Conservation (phyloP, 306 rosid genomes). For the Potentilla sterilis region DNA sequence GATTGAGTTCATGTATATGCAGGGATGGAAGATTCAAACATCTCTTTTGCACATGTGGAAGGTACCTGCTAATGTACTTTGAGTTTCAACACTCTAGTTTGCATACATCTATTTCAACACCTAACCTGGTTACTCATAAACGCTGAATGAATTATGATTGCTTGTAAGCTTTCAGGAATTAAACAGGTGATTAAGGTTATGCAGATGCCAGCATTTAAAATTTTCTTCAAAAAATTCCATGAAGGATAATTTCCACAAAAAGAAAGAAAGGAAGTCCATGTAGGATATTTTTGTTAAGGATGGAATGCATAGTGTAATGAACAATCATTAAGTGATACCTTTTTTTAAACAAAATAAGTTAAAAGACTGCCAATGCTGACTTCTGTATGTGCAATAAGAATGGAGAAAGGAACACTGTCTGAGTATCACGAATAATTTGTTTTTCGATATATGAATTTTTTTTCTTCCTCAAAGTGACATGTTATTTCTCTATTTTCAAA, state of each 20-base stretch:
- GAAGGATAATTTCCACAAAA: neutral
- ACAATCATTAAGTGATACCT: neutral
- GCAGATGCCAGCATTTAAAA: neutral
- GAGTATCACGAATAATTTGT: neutral
- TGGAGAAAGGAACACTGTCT: neutral
- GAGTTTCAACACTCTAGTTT: conserved; percentile 17
- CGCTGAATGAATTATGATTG: neutral
- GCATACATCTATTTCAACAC: conserved; percentile 12
- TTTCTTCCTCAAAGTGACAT: conserved; percentile 3
- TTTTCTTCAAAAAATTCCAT: neutral
- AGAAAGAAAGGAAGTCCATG: neutral
- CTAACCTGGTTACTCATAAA: conserved; percentile 4
- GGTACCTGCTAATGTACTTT: conserved; percentile 49
- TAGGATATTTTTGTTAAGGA: neutral
- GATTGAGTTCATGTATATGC: conserved; percentile 34
- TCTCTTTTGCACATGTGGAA: conserved; percentile 89
- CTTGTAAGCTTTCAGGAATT: neutral
- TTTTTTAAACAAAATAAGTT: neutral
- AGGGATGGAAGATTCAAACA: conserved; percentile 86
- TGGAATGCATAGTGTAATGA: neutral
- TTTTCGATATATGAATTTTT: neutral
- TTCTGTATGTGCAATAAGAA: neutral
- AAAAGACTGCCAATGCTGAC: neutral
- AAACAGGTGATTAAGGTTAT: neutral
- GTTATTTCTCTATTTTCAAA: conserved; percentile 9